Evolutionary conservation across 2,329 filamentous ascomycete species (phyloP), one percentile per base, ranked within the genome.

Genomic region (Verticillium nonalfalfae): DNA sequence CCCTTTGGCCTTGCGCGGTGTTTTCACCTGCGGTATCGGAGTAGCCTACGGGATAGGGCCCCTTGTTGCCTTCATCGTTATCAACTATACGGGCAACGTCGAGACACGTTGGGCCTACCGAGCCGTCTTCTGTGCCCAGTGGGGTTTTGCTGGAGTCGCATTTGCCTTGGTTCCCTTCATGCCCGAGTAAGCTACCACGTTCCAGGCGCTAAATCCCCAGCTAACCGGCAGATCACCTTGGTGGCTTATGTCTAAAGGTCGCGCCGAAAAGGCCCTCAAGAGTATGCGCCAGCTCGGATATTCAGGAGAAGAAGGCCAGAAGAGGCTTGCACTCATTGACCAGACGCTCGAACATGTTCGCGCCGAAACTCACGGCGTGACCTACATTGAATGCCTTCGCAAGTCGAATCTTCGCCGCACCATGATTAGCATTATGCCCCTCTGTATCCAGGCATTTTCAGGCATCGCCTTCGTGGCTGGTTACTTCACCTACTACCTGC

Each of bases 401-500:
- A 69, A 67, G 57, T 70, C 69, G 1, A 77, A 78, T 63, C 67
- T 76, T 0, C 72, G 75, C 9, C 71, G 76, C 15, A 79, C 76
- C 2, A 68, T 78, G 39, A 71, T 79, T 59, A 72, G 71, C 21
- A 71, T 76, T 33, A 55, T 64, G 15, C 62, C 63, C 4, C 57
- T 62, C 26, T 58, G 63, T 38, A 64, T 60, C 18, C 62, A 63
- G 18, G 66, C 68, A 1, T 65, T 76, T 3, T 69, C 68, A 1
- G 75, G 75, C 7, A 69, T 75, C 35, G 64, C 68, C 31, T 78
- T 76, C 55, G 67, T 71, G 1, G 69, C 71, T 5, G 64, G 66
- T 7, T 78, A 78, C 61, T 68, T 67, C 15, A 76, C 76, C 1
- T 79, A 79, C 66, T 79, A 78, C 64, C 68, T 74, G 56, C 73